phyloP scores from a whole-genome alignment of 225 moss, liverwort and hornwort species.

The Sphagnum contortum region DNA sequence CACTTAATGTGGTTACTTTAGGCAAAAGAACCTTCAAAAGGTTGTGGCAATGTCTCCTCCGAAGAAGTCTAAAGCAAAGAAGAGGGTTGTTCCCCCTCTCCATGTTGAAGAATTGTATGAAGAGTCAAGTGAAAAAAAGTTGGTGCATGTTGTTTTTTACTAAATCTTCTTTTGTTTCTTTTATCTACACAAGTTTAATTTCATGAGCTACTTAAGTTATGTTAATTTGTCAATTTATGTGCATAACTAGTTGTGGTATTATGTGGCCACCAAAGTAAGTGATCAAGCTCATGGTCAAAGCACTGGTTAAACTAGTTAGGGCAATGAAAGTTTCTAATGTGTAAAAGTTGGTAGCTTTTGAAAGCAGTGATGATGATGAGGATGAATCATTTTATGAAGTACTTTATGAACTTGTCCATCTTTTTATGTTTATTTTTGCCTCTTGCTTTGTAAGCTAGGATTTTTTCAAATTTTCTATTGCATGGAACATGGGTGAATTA shows the following conservation, averaged over 20 bases:
- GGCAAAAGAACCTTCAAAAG: constrained; percentile 35
- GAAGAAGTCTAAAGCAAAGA: constrained; percentile 37
- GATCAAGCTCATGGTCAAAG: constrained; percentile 22
- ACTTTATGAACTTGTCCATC: too few species aligned
- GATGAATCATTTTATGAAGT: constrained; percentile 9
- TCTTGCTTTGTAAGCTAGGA: too few species aligned
- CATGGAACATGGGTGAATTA: too few species aligned
- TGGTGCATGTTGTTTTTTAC: constrained; percentile 3
- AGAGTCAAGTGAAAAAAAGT: constrained; percentile 24
- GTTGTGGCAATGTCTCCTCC: constrained; percentile 23
- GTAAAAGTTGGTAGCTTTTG: background rate
- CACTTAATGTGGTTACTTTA: background rate
- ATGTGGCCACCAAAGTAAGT: constrained; percentile 23
- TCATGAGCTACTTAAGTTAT: too few species aligned
- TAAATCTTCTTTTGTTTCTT: background rate
- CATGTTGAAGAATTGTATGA: constrained; percentile 26
- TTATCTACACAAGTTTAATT: background rate
- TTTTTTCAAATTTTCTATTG: too few species aligned
- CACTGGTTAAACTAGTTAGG: background rate
- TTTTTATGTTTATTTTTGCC: too few species aligned
- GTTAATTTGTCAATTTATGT: too few species aligned
- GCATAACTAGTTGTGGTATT: too few species aligned
- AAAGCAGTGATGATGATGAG: constrained; percentile 2
- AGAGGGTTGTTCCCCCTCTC: constrained; percentile 36
- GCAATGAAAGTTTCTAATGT: background rate